phyloP scores from a whole-genome alignment of 2,329 filamentous ascomycete genomes.

The Neofusicoccum cordaticola region DNA sequence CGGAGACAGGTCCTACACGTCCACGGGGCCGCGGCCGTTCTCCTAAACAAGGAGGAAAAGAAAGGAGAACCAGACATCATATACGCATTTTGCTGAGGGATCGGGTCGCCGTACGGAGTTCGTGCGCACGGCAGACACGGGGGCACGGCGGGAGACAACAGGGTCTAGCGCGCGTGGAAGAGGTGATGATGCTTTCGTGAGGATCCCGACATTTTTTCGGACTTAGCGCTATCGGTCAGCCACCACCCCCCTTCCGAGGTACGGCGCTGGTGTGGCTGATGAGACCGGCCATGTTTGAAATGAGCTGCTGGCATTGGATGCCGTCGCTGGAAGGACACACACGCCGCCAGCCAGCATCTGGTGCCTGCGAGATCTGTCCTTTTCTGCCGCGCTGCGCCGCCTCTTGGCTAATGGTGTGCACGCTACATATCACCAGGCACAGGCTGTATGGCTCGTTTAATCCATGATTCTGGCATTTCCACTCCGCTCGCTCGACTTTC shows the following conservation, averaged over 20 bases:
- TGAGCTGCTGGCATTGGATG: not conserved
- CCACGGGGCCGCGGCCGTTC: slow-evolving; percentile 32
- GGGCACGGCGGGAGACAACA: slow-evolving; percentile 1
- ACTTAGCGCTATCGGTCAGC: slow-evolving; percentile 4
- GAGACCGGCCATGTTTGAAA: not conserved
- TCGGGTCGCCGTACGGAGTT: not conserved
- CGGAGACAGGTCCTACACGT: slow-evolving; percentile 35
- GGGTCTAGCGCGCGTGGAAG: slow-evolving; percentile 7
- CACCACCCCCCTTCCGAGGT: slow-evolving; percentile 10
- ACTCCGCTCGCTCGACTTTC: not conserved
- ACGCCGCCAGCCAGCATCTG: not conserved
- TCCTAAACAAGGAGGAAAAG: slow-evolving; percentile 26
- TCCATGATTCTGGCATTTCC: slow-evolving; percentile 3
- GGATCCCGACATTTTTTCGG: slow-evolving; percentile 18
- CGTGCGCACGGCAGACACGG: not conserved
- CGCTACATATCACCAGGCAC: not conserved
- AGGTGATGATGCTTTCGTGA: slow-evolving; percentile 10
- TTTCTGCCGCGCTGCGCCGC: not conserved
- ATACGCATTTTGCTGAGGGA: slow-evolving; percentile 21
- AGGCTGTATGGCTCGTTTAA: not conserved
- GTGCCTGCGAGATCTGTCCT: not conserved
- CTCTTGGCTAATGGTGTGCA: too few species aligned
- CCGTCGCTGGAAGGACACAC: not conserved
- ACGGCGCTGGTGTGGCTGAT: slow-evolving; percentile 4
- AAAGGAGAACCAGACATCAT: slow-evolving; percentile 31